Evolutionary conservation across 768 basidiomycete genomes (phyloP).

Genomic region (Lentinus tigrinus): DNA sequence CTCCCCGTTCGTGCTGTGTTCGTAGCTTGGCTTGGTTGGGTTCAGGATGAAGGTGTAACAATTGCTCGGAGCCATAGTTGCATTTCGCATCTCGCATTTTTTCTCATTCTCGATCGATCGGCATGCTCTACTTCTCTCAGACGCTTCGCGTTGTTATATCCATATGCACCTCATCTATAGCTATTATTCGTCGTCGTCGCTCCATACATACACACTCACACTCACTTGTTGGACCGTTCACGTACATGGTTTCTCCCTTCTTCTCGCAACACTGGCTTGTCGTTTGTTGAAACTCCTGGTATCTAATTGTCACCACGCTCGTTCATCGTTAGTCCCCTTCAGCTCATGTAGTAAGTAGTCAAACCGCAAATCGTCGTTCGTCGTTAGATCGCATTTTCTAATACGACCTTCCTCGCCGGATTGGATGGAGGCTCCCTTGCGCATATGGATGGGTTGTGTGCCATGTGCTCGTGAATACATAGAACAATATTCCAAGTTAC

Average conservation of each 20-base stretch:
- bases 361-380: neutral
- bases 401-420: no score
- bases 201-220: slow-evolving; percentile 14
- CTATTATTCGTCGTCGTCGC: slow-evolving; percentile 16
- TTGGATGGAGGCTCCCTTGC: no score
- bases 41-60: neutral
- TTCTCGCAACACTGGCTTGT: neutral
- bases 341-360: neutral
- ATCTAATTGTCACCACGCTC: neutral
- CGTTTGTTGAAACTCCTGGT: neutral
- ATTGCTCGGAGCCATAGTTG: neutral
- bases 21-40: neutral
- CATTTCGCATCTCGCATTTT: neutral
- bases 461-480: no score
- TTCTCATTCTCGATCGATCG: slow-evolving; percentile 7
- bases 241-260: neutral
- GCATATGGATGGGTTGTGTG: no score
- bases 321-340: neutral
- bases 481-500: no score
- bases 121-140: slow-evolving; percentile 14
- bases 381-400: neutral
- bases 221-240: slow-evolving; percentile 9
- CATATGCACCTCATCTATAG: slow-evolving; percentile 28
- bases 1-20: neutral
- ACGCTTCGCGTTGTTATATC: slow-evolving; percentile 14